These are phyloP conservation scores for Fimicolochytrium jonesii DNA, from an alignment of 192 early-diverging fungal species.

Conservation along the genomic window DNA sequence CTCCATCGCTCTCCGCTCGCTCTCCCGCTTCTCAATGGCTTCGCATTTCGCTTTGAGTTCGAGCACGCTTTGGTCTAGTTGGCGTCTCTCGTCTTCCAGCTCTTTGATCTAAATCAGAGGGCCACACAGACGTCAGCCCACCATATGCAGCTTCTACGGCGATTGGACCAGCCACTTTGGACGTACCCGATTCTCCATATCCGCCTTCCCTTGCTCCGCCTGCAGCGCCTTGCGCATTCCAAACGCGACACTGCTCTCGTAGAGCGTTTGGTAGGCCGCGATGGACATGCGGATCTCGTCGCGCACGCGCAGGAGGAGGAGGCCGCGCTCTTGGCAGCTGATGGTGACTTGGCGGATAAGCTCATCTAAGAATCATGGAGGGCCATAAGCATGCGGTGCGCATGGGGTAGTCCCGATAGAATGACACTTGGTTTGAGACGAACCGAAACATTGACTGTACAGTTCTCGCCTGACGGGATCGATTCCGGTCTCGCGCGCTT, in stretches of 20 bases:
- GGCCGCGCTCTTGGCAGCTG: constrained; percentile 58
- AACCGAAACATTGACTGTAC: constrained; percentile 66
- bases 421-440: no score
- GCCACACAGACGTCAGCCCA: background rate
- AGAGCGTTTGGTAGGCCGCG: constrained; percentile 61
- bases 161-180: no score
- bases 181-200: constrained; percentile 56
- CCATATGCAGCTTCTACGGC: background rate
- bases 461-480: constrained; percentile 56
- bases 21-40: constrained; percentile 59
- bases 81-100: constrained; percentile 59
- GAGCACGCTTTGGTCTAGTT: constrained; percentile 51
- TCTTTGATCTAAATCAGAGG: constrained; percentile 45
- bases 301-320: constrained; percentile 54
- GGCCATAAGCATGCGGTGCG: background rate
- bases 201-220: constrained; percentile 59
- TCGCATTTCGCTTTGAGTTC: constrained; percentile 65
- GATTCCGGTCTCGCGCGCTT: constrained; percentile 62
- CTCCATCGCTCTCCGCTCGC: constrained; percentile 59
- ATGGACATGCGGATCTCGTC: constrained; percentile 68
- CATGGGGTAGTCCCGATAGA: background rate
- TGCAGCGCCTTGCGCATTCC: constrained; percentile 62
- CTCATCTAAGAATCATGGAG: constrained; percentile 43
- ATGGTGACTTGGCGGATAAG: constrained; percentile 66
- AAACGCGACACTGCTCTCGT: constrained; percentile 59